Conservation (phyloP, 306 rosid species). For the Vigna hirtella region DNA sequence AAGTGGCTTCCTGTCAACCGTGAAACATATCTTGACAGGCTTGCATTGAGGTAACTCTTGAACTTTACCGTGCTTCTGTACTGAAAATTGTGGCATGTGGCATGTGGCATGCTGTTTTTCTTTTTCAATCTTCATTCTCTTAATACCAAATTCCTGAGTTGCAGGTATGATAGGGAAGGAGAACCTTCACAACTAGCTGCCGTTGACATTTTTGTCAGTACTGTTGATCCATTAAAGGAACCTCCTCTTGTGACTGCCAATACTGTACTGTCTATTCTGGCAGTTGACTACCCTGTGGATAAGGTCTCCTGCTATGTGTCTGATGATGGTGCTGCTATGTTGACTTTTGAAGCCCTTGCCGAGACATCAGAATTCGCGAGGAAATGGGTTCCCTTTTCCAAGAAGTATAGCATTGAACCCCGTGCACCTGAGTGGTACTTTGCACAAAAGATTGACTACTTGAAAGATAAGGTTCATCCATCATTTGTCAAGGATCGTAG, state of each 20-base stretch:
- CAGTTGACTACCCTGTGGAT: conserved; percentile 97
- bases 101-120: background rate
- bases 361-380: conserved; percentile 94
- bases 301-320: conserved; percentile 98
- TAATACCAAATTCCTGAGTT: conserved; percentile 38
- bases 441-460: conserved; percentile 92
- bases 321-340: conserved; percentile 98
- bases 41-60: conserved; percentile 70
- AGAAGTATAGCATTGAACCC: conserved; percentile 85
- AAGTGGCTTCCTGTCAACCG: conserved; percentile 99
- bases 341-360: conserved; percentile 94
- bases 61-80: conserved; percentile 2
- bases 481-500: conserved; percentile 97
- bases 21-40: conserved; percentile 95
- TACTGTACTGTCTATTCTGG: conserved; percentile 91
- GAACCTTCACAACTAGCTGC: conserved; percentile 94
- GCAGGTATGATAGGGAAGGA: conserved; percentile 94
- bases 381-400: conserved; percentile 95
- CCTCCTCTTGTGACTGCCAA: conserved; percentile 99
- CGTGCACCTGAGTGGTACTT: conserved; percentile 99
- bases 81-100: conserved; percentile 1
- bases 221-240: conserved; percentile 95
- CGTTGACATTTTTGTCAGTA: conserved; percentile 95
- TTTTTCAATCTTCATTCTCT: conserved; percentile 42
- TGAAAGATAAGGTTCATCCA: conserved; percentile 92